Conservation (phyloP, 2,329 filamentous ascomycete species). For the Fusarium sp. region DNA sequence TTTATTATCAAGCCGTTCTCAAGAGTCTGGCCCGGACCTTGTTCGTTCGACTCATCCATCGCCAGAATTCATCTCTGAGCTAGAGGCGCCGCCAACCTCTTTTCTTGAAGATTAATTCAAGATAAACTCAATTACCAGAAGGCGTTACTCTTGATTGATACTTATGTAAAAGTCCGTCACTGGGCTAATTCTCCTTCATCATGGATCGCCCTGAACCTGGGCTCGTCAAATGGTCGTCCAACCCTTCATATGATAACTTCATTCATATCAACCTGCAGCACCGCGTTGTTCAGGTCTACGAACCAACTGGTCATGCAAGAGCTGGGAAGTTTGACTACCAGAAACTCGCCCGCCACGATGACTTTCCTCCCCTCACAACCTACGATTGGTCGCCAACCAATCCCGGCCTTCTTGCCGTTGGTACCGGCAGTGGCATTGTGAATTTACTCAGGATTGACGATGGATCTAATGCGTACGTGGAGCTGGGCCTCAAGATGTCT, state of each 20-base stretch:
- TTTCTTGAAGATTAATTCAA: neutral
- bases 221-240: constrained; percentile 72
- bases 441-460: constrained; percentile 78
- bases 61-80: neutral
- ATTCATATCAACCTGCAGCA: constrained; percentile 72
- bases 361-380: constrained; percentile 69
- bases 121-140: neutral
- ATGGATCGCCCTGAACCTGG: constrained; percentile 70
- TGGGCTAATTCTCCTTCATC: constrained; percentile 25
- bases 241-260: constrained; percentile 65
- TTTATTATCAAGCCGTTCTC: neutral
- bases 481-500: constrained; percentile 76
- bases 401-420: constrained; percentile 75
- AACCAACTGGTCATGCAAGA: constrained; percentile 67
- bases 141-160: neutral
- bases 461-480: constrained; percentile 68
- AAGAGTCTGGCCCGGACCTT: neutral
- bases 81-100: neutral
- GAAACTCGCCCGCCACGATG: constrained; percentile 66
- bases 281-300: constrained; percentile 68
- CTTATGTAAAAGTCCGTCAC: neutral
- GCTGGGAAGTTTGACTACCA: constrained; percentile 65
- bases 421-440: constrained; percentile 77
- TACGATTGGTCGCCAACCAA: constrained; percentile 72
- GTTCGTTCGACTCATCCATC: neutral